Base-by-base conservation (phyloP, 495 filamentous ascomycete genomes). In the Neurospora sp. region DNA sequence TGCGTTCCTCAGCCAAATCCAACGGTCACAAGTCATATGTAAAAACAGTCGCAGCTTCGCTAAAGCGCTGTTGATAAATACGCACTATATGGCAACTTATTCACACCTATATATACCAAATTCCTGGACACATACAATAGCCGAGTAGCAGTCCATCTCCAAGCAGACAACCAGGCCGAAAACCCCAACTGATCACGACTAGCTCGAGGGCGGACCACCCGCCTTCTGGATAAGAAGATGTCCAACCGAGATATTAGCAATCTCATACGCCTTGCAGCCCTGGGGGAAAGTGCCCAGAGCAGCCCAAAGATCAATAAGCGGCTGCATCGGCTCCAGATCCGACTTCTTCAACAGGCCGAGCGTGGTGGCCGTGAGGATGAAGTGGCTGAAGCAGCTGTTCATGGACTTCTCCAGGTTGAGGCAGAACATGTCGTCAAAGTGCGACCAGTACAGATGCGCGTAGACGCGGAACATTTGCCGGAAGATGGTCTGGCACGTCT, bases 401-500 rank as follows among this genome's bases (percentile, higher is more conserved):
- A 97, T 88, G 75, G 93, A 90, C 84, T 93, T 92, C 76, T 93
- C 90, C 70, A 91, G 89, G 83, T 90, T 92, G 74, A 94, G 86
- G 79, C 93, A 89, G 85, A 92, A 95, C 85, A 93, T 92, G 35
- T 93, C 91, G 74, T 92, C 80, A 85, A 92, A 95, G 83, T 95
- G 92, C 9, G 90, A 90, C 85, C 93, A 93, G 84, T 95, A 95
- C 39, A 95, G 85, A 82, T 98, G 94, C 39, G 94, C 91, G 76
- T 98, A 98, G 78, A 94, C 93, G 69, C 94, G 93, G 87, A 97
- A 96, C 92, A 98, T 98, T 83, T 98, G 94, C 76, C 94, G 91
- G 88, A 94, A 96, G 80, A 97, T 96, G 75, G 90, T 93, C 82
- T 93, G 92, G 84, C 92, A 92, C 74, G 96, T 93, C 76, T 92